Evolutionary conservation across 192 early-diverging fungal species (phyloP).

Genomic region (Entomortierella parvispora): DNA sequence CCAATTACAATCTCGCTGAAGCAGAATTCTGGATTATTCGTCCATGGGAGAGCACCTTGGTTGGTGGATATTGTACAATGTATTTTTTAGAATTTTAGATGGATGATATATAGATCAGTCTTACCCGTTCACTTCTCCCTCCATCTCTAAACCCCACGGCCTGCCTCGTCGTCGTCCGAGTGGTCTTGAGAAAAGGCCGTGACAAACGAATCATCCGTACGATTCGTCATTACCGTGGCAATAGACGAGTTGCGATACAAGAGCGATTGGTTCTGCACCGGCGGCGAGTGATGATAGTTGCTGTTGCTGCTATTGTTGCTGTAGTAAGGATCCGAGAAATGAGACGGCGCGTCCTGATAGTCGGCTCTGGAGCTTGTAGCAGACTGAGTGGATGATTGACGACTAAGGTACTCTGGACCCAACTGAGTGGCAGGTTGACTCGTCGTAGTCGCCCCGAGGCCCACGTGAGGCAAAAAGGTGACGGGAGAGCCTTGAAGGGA

Average conservation of each 20-base stretch:
- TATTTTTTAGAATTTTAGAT: too few relatives aligned
- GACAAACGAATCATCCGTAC: constrained; percentile 24
- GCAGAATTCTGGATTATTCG: too few relatives aligned
- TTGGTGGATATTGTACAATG: too few relatives aligned
- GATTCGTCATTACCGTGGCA: constrained; percentile 14
- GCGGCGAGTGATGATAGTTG: background rate
- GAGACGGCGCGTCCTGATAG: constrained; percentile 12
- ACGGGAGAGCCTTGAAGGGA: background rate
- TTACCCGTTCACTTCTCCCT: too few relatives aligned
- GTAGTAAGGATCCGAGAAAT: background rate
- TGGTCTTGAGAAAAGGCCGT: constrained; percentile 29
- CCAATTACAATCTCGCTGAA: too few relatives aligned
- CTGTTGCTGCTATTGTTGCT: background rate
- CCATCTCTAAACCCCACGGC: too few relatives aligned
- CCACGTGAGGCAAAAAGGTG: too few relatives aligned
- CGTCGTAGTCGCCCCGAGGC: background rate
- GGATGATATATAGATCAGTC: too few relatives aligned
- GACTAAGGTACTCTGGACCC: constrained; percentile 5
- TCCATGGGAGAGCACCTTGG: too few relatives aligned
- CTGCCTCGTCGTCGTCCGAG: constrained; percentile 18
- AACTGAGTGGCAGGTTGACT: background rate
- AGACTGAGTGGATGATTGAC: constrained; percentile 22
- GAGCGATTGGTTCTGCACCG: background rate
- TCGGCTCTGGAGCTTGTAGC: constrained; percentile 6
- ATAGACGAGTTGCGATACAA: constrained; percentile 30